Percentiles rank a stretch among this genome's conserved stretches.
These are phyloP conservation scores for Chlamydomonas reinhardtii DNA, from an alignment of 163 green algal genomes.

Conservation along the genomic window DNA sequence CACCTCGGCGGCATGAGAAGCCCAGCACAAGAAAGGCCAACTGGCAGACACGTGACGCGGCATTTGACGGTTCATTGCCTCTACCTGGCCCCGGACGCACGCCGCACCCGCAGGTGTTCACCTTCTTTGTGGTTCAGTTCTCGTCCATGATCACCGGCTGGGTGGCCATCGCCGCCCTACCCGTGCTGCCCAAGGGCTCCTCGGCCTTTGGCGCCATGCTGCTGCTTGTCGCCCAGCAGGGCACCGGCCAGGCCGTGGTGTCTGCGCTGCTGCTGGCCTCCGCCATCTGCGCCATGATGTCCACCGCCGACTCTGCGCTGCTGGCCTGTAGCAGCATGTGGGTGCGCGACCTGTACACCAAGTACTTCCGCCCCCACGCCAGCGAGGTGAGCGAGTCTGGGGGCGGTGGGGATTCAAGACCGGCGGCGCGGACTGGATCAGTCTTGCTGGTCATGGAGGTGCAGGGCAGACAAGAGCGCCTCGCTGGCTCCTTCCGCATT, in stretches of 20 bases:
- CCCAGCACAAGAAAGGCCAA: too few relatives aligned
- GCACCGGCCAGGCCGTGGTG: slow-evolving; percentile 59
- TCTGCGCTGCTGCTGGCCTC: slow-evolving; percentile 47
- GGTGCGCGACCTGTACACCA: slow-evolving; percentile 62
- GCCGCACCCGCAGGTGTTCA: slow-evolving; percentile 29
- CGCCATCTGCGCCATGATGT: slow-evolving; percentile 70
- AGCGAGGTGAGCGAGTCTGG: background rate
- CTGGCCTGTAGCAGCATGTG: slow-evolving; percentile 62
- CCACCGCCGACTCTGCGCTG: slow-evolving; percentile 63
- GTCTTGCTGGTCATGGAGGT: too few relatives aligned
- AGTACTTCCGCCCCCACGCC: slow-evolving; percentile 53
- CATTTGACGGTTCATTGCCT: too few relatives aligned
- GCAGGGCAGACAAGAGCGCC: too few relatives aligned
- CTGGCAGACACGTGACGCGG: too few relatives aligned
- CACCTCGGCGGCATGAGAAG: too few relatives aligned
- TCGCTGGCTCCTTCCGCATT: too few relatives aligned
- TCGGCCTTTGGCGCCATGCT: slow-evolving; percentile 59
- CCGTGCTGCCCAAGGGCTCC: slow-evolving; percentile 1
- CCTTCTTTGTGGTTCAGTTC: slow-evolving; percentile 63
- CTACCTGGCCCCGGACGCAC: too few relatives aligned
- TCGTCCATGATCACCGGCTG: slow-evolving; percentile 60
- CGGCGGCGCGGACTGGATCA: too few relatives aligned
- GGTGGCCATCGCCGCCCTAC: slow-evolving; percentile 52
- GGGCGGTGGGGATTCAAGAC: too few relatives aligned
- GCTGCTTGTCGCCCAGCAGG: slow-evolving; percentile 40